These are phyloP conservation scores for Sordariomycetes sp. DNA, from an alignment of 2,329 filamentous ascomycete genomes.

Conservation along the genomic window DNA sequence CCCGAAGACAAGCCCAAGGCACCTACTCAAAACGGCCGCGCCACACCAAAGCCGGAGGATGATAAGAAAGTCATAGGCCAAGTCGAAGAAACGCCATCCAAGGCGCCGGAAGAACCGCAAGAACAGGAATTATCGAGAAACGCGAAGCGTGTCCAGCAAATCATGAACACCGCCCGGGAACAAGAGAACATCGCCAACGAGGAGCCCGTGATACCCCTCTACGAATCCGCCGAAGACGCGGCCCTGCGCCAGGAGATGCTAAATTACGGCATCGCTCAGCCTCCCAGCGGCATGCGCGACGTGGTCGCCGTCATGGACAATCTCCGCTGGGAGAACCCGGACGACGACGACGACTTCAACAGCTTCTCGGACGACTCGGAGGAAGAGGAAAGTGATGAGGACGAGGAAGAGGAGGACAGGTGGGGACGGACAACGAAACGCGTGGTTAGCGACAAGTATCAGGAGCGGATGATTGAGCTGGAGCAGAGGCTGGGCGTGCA, in stretches of 20 bases:
- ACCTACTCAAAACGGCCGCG: slow-evolving; percentile 44
- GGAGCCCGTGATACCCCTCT: slow-evolving; percentile 46
- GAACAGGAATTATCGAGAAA: slow-evolving; percentile 12
- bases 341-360: slow-evolving; percentile 31
- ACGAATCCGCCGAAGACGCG: slow-evolving; percentile 72
- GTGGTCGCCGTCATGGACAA: slow-evolving; percentile 94
- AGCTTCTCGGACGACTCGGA: slow-evolving; percentile 38
- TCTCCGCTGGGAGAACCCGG: slow-evolving; percentile 65
- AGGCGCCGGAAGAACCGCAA: not conserved
- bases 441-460: slow-evolving; percentile 61
- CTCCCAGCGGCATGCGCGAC: slow-evolving; percentile 56
- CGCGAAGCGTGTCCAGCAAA: slow-evolving; percentile 36
- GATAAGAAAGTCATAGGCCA: slow-evolving; percentile 50
- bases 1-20: slow-evolving; percentile 33
- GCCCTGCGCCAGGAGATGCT: slow-evolving; percentile 78
- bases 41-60: slow-evolving; percentile 24
- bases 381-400: slow-evolving; percentile 37
- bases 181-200: slow-evolving; percentile 31
- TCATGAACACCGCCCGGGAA: slow-evolving; percentile 42
- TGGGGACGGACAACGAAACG: slow-evolving; percentile 59
- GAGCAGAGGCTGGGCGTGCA: slow-evolving; percentile 60
- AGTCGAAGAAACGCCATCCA: slow-evolving; percentile 32
- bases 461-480: slow-evolving; percentile 71
- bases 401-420: slow-evolving; percentile 53
- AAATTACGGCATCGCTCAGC: slow-evolving; percentile 61